Evolutionary conservation across 768 basidiomycete genomes (phyloP).

Genomic region (Collybia sordida): DNA sequence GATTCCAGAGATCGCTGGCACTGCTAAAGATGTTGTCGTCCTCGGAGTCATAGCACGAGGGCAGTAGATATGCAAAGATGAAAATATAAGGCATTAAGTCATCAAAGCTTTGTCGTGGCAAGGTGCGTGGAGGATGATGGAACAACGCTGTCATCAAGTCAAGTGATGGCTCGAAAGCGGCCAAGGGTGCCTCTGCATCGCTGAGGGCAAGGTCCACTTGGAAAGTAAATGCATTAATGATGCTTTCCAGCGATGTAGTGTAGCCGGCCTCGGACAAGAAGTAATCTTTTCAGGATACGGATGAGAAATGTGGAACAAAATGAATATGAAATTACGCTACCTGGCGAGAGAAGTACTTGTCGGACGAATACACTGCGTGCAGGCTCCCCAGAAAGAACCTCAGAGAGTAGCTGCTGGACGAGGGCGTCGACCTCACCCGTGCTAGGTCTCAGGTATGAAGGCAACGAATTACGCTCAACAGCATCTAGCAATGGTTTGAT

Average conservation of each 20-base stretch:
- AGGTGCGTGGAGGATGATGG: constrained; percentile 12
- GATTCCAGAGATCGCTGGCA: constrained; percentile 35
- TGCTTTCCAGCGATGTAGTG: constrained; percentile 25
- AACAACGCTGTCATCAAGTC: constrained; percentile 31
- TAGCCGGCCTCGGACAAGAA: constrained; percentile 35
- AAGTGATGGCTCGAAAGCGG: constrained; percentile 25
- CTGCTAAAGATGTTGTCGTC: constrained; percentile 15
- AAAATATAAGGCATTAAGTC: constrained; percentile 44
- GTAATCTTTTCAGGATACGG: constrained; percentile 22
- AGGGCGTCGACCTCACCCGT: constrained; percentile 44
- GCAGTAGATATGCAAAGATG: constrained; percentile 47
- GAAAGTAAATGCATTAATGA: constrained; percentile 33
- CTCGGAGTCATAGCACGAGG: constrained; percentile 27
- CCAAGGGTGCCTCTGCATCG: constrained; percentile 20
- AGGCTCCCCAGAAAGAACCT: constrained; percentile 29
- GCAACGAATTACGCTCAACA: constrained; percentile 35
- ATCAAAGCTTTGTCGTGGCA: constrained; percentile 13
- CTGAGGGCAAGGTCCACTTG: constrained; percentile 32
- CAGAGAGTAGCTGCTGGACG: constrained; percentile 36
- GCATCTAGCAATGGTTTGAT: constrained; percentile 43
- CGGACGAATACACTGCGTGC: constrained; percentile 30
- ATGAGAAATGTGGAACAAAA: constrained; percentile 7
- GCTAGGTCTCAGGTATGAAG: constrained; percentile 43
- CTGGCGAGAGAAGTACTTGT: constrained; percentile 38
- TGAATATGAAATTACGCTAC: constrained; percentile 23